Evolutionary conservation across 1,139 yeast species (phyloP).

Genomic region (Saccharomyces uvarum): DNA sequence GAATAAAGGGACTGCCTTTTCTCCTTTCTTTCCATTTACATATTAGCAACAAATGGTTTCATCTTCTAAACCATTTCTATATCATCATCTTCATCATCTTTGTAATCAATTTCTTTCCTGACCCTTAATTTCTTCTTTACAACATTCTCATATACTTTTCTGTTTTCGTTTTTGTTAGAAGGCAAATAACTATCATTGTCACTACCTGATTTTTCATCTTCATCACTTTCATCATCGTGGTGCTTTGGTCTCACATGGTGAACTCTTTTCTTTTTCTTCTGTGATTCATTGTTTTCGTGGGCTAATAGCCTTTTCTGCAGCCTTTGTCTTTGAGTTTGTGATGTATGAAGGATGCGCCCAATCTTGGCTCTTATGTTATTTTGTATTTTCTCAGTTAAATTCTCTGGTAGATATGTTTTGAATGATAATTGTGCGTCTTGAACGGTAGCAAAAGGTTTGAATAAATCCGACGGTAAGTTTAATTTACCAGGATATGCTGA

Average conservation of each 20-base stretch:
- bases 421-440: constrained; percentile 33
- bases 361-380: constrained; percentile 26
- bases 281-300: constrained; percentile 19
- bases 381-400: constrained; percentile 16
- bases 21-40: neutral
- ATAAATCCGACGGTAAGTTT: constrained; percentile 59
- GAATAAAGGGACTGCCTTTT: neutral
- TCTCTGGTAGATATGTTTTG: constrained; percentile 22
- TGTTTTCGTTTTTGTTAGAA: neutral
- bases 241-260: neutral
- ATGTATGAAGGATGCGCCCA: constrained; percentile 21
- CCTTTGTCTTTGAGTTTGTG: constrained; percentile 28
- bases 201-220: neutral
- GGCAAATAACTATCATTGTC: neutral
- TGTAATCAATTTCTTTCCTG: constrained; percentile 38
- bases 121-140: constrained; percentile 42
- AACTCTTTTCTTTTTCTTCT: constrained; percentile 6
- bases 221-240: neutral
- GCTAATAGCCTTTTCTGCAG: constrained; percentile 27
- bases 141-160: constrained; percentile 19
- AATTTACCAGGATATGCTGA: constrained; percentile 78
- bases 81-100: constrained; percentile 32
- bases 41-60: constrained; percentile 6
- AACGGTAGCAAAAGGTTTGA: constrained; percentile 42
- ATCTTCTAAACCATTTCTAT: constrained; percentile 23